These are phyloP conservation scores for Monilinia vaccinii-corymbosi DNA, from an alignment of 2,329 filamentous ascomycete species.

Conservation along the genomic window DNA sequence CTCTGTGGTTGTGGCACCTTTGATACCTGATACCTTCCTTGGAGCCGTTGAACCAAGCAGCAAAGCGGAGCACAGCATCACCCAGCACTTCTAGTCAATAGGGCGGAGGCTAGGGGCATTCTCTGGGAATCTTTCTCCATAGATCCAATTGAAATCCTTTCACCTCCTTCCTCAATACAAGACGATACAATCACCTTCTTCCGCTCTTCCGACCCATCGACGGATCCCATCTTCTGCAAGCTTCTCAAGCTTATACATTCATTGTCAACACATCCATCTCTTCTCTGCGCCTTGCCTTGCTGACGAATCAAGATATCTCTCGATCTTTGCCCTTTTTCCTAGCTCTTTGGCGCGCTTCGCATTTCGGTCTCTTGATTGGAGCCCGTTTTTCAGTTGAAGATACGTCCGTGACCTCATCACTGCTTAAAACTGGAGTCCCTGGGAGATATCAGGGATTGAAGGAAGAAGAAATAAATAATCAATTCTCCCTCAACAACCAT, in stretches of 20 bases:
- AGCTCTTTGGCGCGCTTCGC: background rate
- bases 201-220: background rate
- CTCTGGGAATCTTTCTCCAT: background rate
- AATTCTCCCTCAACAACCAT: background rate
- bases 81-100: background rate
- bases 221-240: background rate
- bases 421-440: background rate
- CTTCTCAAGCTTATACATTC: too few species aligned
- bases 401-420: slow-evolving; percentile 6
- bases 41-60: too few species aligned
- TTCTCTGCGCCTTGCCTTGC: slow-evolving; percentile 5
- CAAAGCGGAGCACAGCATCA: background rate
- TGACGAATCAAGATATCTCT: slow-evolving; percentile 2
- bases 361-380: slow-evolving; percentile 4
- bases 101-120: slow-evolving; percentile 2
- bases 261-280: background rate
- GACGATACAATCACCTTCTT: too few species aligned
- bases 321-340: background rate
- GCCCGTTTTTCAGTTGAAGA: background rate
- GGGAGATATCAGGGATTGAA: background rate
- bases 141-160: background rate
- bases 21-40: too few species aligned
- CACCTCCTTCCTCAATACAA: background rate
- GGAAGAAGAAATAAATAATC: background rate
- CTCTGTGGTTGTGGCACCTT: slow-evolving; percentile 1